Evolutionary conservation across 805 yeast genomes (phyloP), one percentile per base, ranked within the genome.

Genomic region (Nakazawaea peltata): DNA sequence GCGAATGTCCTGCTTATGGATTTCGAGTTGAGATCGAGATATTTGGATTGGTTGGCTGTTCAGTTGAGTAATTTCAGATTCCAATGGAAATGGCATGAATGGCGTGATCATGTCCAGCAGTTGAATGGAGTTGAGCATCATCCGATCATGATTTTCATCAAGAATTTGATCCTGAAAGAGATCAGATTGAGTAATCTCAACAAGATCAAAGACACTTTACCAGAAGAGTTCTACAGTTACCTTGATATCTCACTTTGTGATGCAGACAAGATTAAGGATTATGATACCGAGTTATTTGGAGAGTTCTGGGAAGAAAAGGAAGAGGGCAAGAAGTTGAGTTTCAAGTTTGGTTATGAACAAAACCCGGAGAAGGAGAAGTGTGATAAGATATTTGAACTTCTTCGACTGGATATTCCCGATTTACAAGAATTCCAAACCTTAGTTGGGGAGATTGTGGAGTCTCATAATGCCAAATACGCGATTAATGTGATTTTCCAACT

Each of bases 61-160:
- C 98, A 92, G 58, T 73, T 92, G 54, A 82, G 94, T 49, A 92
- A 90, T 53, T 92, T 90, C 56, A 87, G 82, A 39, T 92, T 85
- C 59, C 84, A 88, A 25, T 92, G 99, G 99, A 86, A 87, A 52
- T 92, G 98, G 98, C 76, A 74, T 43, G 97, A 88, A 56, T 92
- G 98, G 98, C 74, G 69, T 19, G 59, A 56, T 2, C 83, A 78
- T 47, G 67, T 79, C 0, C 47, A 53, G n/a, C 55, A 53, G 30
- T 67, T 63, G 31, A 57, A 62, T 6, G 55, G 63, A 9, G 61
- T 69, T 24, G 54, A 61, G 23, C 76, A 72, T 48, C 88, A 84
- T 51, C 95, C 97, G 10, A 76, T 74, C 45, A 67, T 73, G 42
- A 72, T 70, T 30, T 81, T 90, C 45, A 75, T 90, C 41, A 74